phyloP scores from a whole-genome alignment of 805 yeast genomes.

The Starmerella apis region DNA sequence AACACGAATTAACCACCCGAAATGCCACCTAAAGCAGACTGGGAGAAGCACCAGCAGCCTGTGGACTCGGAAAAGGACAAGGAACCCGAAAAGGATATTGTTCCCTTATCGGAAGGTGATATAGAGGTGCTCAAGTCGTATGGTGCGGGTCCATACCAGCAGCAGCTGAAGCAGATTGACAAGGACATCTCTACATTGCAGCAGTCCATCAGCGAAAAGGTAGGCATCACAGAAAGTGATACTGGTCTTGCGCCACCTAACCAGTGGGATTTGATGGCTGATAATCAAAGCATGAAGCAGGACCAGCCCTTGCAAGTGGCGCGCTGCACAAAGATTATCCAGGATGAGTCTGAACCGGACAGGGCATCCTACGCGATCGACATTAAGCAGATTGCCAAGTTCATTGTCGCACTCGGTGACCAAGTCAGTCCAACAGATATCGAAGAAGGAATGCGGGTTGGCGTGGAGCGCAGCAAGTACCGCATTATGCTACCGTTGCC shows the following conservation, averaged over 20 bases:
- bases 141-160: conserved; percentile 94
- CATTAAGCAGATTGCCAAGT: conserved; percentile 95
- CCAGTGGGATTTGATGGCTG: conserved; percentile 96
- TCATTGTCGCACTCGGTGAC: conserved; percentile 93
- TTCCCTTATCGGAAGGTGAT: conserved; percentile 89
- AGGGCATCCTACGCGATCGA: conserved; percentile 90
- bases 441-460: conserved; percentile 99
- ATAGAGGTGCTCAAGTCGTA: conserved; percentile 94
- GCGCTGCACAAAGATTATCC: conserved; percentile 91
- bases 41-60: conserved; percentile 97
- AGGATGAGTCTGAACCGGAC: conserved; percentile 44
- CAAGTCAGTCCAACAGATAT: conserved; percentile 97
- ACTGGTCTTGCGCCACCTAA: conserved; percentile 97
- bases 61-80: conserved; percentile 44
- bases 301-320: conserved; percentile 98
- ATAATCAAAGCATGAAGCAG: conserved; percentile 80
- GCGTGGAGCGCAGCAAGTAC: conserved; percentile 94
- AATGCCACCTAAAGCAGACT: conserved; percentile 96
- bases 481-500: conserved; percentile 96
- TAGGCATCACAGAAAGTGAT: conserved; percentile 77
- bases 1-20: background rate
- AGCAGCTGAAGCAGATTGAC: conserved; percentile 68
- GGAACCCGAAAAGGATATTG: conserved; percentile 49
- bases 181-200: conserved; percentile 79
- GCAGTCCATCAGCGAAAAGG: conserved; percentile 80